A percentile compares a stretch with the other conserved stretches of the same genome.
Evolutionary conservation across 306 rosid genomes (phyloP).

Genomic region (Sesbania bispinosa): DNA sequence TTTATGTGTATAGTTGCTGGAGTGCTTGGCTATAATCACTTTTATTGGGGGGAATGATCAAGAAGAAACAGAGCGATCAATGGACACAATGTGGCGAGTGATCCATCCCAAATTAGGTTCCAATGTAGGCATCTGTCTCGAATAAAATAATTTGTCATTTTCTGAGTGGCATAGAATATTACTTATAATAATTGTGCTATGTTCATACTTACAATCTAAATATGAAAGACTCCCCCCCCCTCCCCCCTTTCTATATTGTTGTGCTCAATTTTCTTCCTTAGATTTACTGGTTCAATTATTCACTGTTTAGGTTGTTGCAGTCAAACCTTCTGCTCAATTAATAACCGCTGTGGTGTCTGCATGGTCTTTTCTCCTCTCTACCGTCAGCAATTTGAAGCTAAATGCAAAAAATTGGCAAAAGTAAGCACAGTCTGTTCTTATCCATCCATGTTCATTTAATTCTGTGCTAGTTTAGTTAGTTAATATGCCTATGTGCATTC

Average conservation of each 20-base stretch:
- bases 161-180: not conserved
- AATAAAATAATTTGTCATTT: not conserved
- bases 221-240: too few relatives aligned
- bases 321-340: slow-evolving; percentile 59
- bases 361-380: slow-evolving; percentile 94
- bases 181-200: not conserved
- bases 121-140: slow-evolving; percentile 48
- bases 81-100: slow-evolving; percentile 93
- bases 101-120: slow-evolving; percentile 77
- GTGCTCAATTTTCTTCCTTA: not conserved
- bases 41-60: slow-evolving; percentile 80
- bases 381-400: slow-evolving; percentile 54
- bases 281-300: slow-evolving; percentile 11
- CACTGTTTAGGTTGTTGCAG: slow-evolving; percentile 60
- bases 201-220: not conserved
- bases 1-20: slow-evolving; percentile 61
- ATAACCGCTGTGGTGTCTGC: slow-evolving; percentile 72
- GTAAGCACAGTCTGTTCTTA: slow-evolving; percentile 41
- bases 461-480: not conserved
- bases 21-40: slow-evolving; percentile 82
- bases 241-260: not conserved
- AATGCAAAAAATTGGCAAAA: slow-evolving; percentile 79
- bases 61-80: slow-evolving; percentile 80
- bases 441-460: not conserved
- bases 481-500: not conserved